These are phyloP conservation scores for Fistulifera solaris DNA, from an alignment of 108 stramenopile genomes.

Conservation along the genomic window DNA sequence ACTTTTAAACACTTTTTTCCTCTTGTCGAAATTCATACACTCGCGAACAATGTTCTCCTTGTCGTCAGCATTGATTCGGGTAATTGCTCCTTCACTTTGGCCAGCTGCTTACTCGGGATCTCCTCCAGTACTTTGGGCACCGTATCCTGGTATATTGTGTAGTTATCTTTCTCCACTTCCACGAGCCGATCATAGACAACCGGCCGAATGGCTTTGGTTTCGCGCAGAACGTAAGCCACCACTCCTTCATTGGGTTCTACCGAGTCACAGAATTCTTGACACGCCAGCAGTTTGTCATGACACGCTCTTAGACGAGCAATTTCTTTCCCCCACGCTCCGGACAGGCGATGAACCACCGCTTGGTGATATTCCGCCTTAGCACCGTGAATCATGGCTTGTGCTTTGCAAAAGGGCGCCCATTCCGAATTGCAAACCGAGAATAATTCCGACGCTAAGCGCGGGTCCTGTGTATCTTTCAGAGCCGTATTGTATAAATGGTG, in stretches of 20 bases:
- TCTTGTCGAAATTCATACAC: slow-evolving; percentile 2
- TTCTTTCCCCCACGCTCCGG: slow-evolving; percentile 24
- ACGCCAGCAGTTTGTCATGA: slow-evolving; percentile 12
- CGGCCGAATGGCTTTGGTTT: slow-evolving; percentile 11
- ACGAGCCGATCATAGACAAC: slow-evolving; percentile 24
- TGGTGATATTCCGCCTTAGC: slow-evolving; percentile 39
- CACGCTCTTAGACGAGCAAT: slow-evolving; percentile 24
- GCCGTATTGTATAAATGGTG: slow-evolving; percentile 30
- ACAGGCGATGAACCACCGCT: slow-evolving; percentile 21
- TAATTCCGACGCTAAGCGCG: slow-evolving; percentile 30
- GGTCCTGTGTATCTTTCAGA: slow-evolving; percentile 24
- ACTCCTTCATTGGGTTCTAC: slow-evolving; percentile 3
- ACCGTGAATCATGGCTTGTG: slow-evolving; percentile 20
- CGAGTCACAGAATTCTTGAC: slow-evolving; percentile 12
- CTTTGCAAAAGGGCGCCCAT: slow-evolving; percentile 44
- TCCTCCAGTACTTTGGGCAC: slow-evolving; percentile 27
- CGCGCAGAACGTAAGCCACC: slow-evolving; percentile 1
- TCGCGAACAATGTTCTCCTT: slow-evolving; percentile 20
- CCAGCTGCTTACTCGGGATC: slow-evolving; percentile 25
- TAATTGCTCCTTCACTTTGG: slow-evolving; percentile 14
- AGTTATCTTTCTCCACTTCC: slow-evolving; percentile 31
- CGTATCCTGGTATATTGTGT: slow-evolving; percentile 28
- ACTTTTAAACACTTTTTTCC: too few species aligned
- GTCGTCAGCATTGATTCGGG: slow-evolving; percentile 26
- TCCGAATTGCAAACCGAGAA: slow-evolving; percentile 14